A percentile compares a stretch with the other conserved stretches of the same genome.
Conservation (phyloP, 352 stramenopile genomes). For the Halophytophthora batemanensis region DNA sequence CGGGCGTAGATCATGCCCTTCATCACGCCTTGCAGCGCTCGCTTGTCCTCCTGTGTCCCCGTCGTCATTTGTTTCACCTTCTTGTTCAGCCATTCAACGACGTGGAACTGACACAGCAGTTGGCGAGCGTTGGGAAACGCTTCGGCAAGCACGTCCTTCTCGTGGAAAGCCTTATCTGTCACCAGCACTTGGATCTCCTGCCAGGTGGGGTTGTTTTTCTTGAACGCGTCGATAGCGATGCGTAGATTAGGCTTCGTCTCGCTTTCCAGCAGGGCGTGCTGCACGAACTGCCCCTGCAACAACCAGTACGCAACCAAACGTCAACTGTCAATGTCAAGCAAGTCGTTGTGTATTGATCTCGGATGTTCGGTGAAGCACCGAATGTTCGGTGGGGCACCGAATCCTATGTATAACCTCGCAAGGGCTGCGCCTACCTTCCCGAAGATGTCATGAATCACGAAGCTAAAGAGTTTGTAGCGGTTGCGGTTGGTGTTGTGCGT, state of each 20-base stretch:
- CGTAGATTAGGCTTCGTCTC: constrained; percentile 7
- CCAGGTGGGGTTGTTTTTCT: constrained; percentile 6
- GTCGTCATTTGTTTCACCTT: not conserved
- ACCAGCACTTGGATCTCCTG: not conserved
- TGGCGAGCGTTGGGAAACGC: constrained; percentile 1
- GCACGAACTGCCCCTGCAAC: not conserved
- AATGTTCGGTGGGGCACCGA: no score
- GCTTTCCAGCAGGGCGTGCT: constrained; percentile 6
- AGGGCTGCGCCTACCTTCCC: no score
- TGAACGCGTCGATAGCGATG: constrained; percentile 2
- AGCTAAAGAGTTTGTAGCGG: not conserved
- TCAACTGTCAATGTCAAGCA: no score
- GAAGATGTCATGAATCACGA: not conserved
- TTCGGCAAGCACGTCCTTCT: not conserved
- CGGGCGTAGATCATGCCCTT: constrained; percentile 2
- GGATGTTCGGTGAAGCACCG: no score
- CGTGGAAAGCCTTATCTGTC: constrained; percentile 7
- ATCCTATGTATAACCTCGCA: no score
- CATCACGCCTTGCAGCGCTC: not conserved
- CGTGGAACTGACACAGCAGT: constrained; percentile 12
- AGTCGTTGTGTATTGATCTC: no score
- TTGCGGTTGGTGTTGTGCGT: not conserved
- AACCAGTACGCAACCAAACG: not conserved
- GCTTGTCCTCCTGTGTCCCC: not conserved
- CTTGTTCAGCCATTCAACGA: constrained; percentile 10